A percentile compares a stretch with the other conserved stretches of the same genome.
These are phyloP conservation scores for Aspergillus candidus DNA, from an alignment of 2,329 filamentous ascomycete genomes.

Conservation along the genomic window DNA sequence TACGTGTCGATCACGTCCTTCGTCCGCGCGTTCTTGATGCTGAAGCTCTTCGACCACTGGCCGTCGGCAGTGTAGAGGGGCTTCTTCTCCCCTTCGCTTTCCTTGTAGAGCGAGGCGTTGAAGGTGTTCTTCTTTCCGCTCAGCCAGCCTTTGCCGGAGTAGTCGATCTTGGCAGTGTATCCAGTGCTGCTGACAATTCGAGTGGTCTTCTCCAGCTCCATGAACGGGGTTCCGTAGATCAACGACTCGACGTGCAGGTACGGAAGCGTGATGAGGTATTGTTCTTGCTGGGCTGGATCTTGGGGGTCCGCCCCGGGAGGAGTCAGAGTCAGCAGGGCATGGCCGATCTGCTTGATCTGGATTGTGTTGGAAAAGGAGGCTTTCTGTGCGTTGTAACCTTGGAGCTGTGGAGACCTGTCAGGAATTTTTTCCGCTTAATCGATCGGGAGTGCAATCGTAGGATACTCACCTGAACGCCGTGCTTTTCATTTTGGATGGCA, in stretches of 20 bases:
- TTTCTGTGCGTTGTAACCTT: conserved; percentile 94
- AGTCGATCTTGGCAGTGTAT: conserved; percentile 84
- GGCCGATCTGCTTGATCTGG: conserved; percentile 89
- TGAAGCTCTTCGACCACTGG: conserved; percentile 82
- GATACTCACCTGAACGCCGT: conserved; percentile 59
- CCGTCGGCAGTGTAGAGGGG: conserved; percentile 73
- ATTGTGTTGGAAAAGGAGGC: conserved; percentile 92
- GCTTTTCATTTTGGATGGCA: conserved; percentile 77
- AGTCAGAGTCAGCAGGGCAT: conserved; percentile 69
- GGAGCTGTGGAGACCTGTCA: conserved; percentile 34
- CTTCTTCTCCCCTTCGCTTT: conserved; percentile 59
- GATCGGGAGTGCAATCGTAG: not conserved
- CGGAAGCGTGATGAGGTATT: conserved; percentile 86
- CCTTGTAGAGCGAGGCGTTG: conserved; percentile 66
- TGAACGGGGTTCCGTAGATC: conserved; percentile 67
- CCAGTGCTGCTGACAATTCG: conserved; percentile 83
- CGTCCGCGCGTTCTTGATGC: conserved; percentile 63
- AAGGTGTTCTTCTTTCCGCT: conserved; percentile 95
- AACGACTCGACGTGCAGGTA: conserved; percentile 90
- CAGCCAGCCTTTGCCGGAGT: conserved; percentile 88
- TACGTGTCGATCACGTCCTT: conserved; percentile 52
- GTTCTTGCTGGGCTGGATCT: conserved; percentile 46
- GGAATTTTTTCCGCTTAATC: not conserved
- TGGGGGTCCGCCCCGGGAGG: conserved; percentile 48
- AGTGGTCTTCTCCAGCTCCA: conserved; percentile 79